A percentile compares a stretch with the other conserved stretches of the same genome.
Evolutionary conservation across 140 eudicot genomes (phyloP).

Genomic region (Oenanthe javanica): DNA sequence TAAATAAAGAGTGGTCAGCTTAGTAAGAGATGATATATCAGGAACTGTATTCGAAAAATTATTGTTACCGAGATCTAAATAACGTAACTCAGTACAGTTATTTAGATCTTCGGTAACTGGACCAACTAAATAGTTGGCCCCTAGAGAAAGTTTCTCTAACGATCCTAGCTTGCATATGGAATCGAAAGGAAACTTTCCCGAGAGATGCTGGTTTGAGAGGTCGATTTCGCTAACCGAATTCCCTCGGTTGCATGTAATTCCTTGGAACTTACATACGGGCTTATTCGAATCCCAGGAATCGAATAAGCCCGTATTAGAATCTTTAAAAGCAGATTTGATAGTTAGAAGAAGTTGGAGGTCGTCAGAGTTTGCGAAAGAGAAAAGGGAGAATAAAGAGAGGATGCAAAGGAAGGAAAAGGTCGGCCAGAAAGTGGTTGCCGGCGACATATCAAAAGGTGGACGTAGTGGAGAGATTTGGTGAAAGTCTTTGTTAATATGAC

Average conservation of each 20-base stretch:
- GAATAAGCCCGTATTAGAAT: slow-evolving; percentile 44
- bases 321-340: slow-evolving; percentile 12
- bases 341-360: slow-evolving; percentile 5
- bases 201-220: slow-evolving; percentile 47
- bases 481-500: neutral
- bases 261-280: slow-evolving; percentile 41
- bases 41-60: slow-evolving; percentile 53
- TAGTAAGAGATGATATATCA: slow-evolving; percentile 34
- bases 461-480: slow-evolving; percentile 10
- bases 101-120: slow-evolving; percentile 32
- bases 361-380: slow-evolving; percentile 3
- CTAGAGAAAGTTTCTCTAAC: slow-evolving; percentile 54
- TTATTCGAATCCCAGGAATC: slow-evolving; percentile 44
- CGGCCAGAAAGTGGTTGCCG: slow-evolving; percentile 13
- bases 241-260: slow-evolving; percentile 46
- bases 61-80: slow-evolving; percentile 75
- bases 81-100: slow-evolving; percentile 41
- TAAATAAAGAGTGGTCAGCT: slow-evolving; percentile 30
- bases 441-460: slow-evolving; percentile 22
- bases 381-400: slow-evolving; percentile 1
- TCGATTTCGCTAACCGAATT: slow-evolving; percentile 52
- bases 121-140: slow-evolving; percentile 49
- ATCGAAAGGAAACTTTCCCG: slow-evolving; percentile 51
- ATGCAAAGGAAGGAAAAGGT: neutral
- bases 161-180: slow-evolving; percentile 48